phyloP scores from a whole-genome alignment of 2,329 filamentous ascomycete genomes.

The Bipolaris gigantea region DNA sequence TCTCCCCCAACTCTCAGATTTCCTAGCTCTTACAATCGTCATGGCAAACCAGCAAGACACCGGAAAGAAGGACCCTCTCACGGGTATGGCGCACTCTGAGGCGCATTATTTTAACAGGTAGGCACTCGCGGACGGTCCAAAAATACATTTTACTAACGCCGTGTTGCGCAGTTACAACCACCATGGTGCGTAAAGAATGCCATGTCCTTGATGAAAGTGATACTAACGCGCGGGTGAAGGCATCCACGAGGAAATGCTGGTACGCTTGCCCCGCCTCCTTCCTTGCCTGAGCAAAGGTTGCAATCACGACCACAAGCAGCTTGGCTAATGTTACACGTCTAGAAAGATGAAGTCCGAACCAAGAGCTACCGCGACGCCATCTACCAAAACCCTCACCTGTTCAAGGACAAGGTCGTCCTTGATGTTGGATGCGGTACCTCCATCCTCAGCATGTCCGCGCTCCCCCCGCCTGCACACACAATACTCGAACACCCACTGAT shows the following conservation, averaged over 20 bases:
- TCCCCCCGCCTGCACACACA: constrained; percentile 15
- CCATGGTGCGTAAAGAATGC: constrained; percentile 70
- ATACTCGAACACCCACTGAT: constrained; percentile 26
- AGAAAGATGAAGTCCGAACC: constrained; percentile 99
- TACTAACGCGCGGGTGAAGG: constrained; percentile 59
- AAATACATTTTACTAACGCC: constrained; percentile 42
- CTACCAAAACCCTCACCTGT: constrained; percentile 92
- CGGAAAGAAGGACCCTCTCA: constrained; percentile 50
- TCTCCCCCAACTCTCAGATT: constrained; percentile 5
- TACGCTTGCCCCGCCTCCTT: constrained; percentile 54
- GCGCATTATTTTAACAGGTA: constrained; percentile 99
- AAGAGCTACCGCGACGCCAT: constrained; percentile 97
- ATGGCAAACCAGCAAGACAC: constrained; percentile 34
- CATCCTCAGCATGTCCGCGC: constrained; percentile 92
- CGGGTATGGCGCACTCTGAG: constrained; percentile 86
- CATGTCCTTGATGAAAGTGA: constrained; percentile 32
- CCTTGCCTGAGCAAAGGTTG: constrained; percentile 7
- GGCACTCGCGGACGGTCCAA: constrained; percentile 28
- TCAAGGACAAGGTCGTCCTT: constrained; percentile 90
- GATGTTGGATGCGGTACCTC: constrained; percentile 97
- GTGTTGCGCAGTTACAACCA: constrained; percentile 79
- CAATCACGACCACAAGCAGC: constrained; percentile 1
- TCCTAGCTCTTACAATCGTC: constrained; percentile 3
- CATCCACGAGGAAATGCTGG: constrained; percentile 98
- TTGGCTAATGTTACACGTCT: constrained; percentile 15